Conservation (phyloP, 2,329 filamentous ascomycete species). For the Paracorniculantispora psalliotae region DNA sequence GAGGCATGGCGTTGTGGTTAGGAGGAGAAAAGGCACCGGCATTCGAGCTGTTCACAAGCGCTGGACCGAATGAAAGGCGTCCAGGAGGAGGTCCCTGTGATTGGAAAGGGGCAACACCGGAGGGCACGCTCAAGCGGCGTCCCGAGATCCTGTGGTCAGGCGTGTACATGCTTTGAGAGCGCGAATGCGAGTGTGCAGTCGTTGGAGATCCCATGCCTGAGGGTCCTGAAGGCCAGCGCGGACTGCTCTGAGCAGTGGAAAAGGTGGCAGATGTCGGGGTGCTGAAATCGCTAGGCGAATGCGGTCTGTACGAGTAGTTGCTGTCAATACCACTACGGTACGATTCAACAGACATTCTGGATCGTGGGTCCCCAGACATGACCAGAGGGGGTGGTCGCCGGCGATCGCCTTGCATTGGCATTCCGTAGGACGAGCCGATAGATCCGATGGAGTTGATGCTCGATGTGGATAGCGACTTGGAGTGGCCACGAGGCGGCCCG, state of each 20-base stretch:
- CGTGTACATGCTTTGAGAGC: constrained; percentile 67
- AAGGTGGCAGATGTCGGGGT: constrained; percentile 83
- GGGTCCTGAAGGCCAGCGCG: constrained; percentile 64
- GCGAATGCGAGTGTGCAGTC: constrained; percentile 59
- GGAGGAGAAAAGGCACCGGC: constrained; percentile 48
- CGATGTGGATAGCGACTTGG: constrained; percentile 79
- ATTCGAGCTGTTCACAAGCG: constrained; percentile 52
- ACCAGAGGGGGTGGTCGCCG: constrained; percentile 76
- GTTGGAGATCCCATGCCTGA: constrained; percentile 67
- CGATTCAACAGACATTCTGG: constrained; percentile 63
- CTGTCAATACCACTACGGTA: constrained; percentile 60
- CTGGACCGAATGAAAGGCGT: constrained; percentile 49
- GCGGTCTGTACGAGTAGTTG: constrained; percentile 57
- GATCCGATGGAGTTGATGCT: constrained; percentile 76
- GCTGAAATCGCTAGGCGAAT: constrained; percentile 69
- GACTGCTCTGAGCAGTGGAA: constrained; percentile 70
- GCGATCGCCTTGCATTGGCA: constrained; percentile 52
- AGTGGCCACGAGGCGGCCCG: constrained; percentile 71
- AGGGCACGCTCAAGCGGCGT: constrained; percentile 78
- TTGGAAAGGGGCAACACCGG: constrained; percentile 68
- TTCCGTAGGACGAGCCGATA: constrained; percentile 58
- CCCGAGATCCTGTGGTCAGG: constrained; percentile 60
- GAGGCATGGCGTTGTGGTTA: constrained; percentile 57
- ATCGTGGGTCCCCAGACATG: constrained; percentile 69
- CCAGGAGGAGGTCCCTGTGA: constrained; percentile 52